Percentiles rank a stretch among this genome's conserved stretches.
phyloP scores from a whole-genome alignment of 176 grass and related monocot genomes.

The Carex cristatella region DNA sequence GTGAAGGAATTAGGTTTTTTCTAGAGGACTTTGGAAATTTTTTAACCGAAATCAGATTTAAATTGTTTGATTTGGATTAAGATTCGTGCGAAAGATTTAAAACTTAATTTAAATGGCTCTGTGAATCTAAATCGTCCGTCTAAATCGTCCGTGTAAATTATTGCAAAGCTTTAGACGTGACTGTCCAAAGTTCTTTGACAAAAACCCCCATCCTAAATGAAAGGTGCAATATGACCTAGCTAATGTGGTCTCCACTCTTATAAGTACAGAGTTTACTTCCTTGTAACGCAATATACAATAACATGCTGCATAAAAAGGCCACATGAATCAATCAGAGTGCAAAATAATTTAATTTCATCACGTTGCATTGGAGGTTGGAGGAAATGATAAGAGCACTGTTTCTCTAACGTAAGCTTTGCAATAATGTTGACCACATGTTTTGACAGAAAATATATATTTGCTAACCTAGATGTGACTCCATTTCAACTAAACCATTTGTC shows the following conservation, averaged over 20 bases:
- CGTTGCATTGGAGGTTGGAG: neutral
- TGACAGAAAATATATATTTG: neutral
- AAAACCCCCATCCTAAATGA: neutral
- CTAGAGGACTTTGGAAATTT: too few relatives aligned
- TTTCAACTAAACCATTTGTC: neutral
- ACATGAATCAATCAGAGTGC: neutral
- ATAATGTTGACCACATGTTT: constrained; percentile 2
- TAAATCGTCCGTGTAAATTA: too few relatives aligned
- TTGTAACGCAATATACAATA: neutral
- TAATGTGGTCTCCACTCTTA: neutral
- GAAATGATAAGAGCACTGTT: neutral
- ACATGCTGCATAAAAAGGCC: neutral
- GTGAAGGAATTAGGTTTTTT: too few relatives aligned
- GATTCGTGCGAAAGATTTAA: too few relatives aligned
- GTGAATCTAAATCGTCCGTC: too few relatives aligned
- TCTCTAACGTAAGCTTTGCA: neutral
- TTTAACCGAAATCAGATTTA: too few relatives aligned
- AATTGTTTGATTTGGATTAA: too few relatives aligned
- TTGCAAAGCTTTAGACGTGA: too few relatives aligned
- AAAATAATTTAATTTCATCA: neutral
- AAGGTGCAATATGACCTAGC: neutral
- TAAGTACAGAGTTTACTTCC: neutral
- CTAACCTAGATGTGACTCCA: neutral
- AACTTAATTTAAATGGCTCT: too few relatives aligned
- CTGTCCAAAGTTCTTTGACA: too few relatives aligned